These are phyloP conservation scores for Protomyces arabidopsidicola DNA, from an alignment of 1,139 yeast species.

Conservation along the genomic window DNA sequence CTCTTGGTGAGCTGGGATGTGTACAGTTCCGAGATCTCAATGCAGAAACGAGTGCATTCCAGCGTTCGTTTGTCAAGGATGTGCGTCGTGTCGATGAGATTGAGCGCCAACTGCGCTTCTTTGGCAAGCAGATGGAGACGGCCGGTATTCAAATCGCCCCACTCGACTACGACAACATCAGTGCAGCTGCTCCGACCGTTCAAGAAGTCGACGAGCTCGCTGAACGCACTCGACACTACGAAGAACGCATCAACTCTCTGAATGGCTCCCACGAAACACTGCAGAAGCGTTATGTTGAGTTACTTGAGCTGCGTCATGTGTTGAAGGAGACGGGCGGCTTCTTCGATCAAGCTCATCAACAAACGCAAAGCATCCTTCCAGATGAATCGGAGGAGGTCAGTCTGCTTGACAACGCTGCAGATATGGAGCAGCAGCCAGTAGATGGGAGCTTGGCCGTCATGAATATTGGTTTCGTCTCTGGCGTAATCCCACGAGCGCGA, in stretches of 20 bases:
- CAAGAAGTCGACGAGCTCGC: constrained; percentile 72
- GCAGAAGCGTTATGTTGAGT: constrained; percentile 51
- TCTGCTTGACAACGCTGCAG: constrained; percentile 35
- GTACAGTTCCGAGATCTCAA: constrained; percentile 91
- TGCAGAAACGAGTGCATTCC: constrained; percentile 70
- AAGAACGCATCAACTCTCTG: constrained; percentile 55
- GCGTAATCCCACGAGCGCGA: constrained; percentile 72
- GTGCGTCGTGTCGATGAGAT: constrained; percentile 63
- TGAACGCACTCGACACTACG: constrained; percentile 59
- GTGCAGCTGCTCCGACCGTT: constrained; percentile 48
- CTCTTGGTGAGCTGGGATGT: constrained; percentile 53
- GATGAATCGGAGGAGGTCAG: constrained; percentile 41
- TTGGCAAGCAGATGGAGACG: constrained; percentile 37
- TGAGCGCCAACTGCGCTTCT: constrained; percentile 53
- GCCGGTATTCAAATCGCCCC: constrained; percentile 37
- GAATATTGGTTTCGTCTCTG: constrained; percentile 64
- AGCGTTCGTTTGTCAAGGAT: constrained; percentile 79
- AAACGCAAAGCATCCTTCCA: constrained; percentile 22
- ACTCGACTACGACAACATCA: constrained; percentile 34
- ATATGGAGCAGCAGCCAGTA: constrained; percentile 31
- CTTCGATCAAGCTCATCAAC: constrained; percentile 44
- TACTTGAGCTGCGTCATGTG: constrained; percentile 63
- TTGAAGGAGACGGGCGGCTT: constrained; percentile 65
- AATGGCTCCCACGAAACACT: constrained; percentile 54
- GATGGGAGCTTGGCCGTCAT: constrained; percentile 35